Base-by-base conservation (phyloP, 2,329 filamentous ascomycete species). In the Chaetomiaceae sp. region DNA sequence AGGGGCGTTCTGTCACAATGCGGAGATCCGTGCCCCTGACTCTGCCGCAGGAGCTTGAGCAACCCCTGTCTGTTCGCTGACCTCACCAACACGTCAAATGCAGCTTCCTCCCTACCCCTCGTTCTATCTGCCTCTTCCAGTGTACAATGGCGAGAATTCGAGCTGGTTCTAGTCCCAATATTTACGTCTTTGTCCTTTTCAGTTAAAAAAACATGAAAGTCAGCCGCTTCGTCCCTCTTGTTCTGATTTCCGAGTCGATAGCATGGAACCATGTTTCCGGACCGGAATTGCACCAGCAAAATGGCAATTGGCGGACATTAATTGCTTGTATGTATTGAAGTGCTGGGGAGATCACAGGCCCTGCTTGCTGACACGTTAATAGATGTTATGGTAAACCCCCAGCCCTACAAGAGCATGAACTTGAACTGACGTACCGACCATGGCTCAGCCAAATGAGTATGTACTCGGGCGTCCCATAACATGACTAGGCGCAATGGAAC, bases 241-340 rank as follows among this genome's bases (percentile, higher is more conserved):
- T 51, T 13, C 30, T 51, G 8, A 32, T 20, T 3, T 18, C 29
- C 23, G 27, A n/a, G 10, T 27, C 42, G 21, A 5, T 43, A 27
- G 51, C 59, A 50, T 66, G 64, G 64, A 58, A 45, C 9, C 64
- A 65, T 45, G 41, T 50, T n/a, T 36, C 48, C 2, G 52, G 50
- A n/a, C 25, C 53, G 11, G 50, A 34, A 14, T 37, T 59, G 1
- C 21, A 32, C 1, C 33, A 59, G 1, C 34, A 61, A 16, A 37
- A 48, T 0, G 58, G 57, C 11, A 20, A 30, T 10, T 61, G 64
- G 1, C 50, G 60, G 25, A 64, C 61, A 0, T 55, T 71, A 2
- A 60, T 68, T 30, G 68, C 68, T 13, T 71, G 68, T 70, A 58
- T 62, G 69, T 63, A 27, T 5, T 11, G 10, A 10, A 4, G 2